phyloP scores from a whole-genome alignment of 805 yeast genomes.

The Isabelozyma pseudorhagii region DNA sequence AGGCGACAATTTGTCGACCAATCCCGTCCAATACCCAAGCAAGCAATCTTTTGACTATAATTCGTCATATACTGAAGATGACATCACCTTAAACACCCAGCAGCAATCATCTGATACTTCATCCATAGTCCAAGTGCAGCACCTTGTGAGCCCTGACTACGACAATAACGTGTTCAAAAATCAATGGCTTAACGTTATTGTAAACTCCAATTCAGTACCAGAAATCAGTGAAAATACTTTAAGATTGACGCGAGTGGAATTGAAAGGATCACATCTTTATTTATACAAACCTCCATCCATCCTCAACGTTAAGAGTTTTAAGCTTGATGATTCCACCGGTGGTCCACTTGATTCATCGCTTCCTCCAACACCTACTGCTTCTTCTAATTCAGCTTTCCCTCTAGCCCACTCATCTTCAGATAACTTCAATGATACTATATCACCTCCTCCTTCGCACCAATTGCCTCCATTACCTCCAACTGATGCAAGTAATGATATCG shows the following conservation, averaged over 20 bases:
- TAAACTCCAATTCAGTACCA: conserved; percentile 27
- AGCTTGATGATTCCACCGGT: neutral
- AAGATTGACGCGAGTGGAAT: conserved; percentile 58
- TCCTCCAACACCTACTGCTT: neutral
- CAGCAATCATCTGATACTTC: conserved; percentile 10
- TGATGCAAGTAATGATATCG: neutral
- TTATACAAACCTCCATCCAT: conserved; percentile 58
- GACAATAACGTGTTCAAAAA: conserved; percentile 28
- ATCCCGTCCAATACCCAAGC: neutral
- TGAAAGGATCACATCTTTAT: conserved; percentile 64
- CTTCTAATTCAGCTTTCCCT: neutral
- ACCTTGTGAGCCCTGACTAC: conserved; percentile 23
- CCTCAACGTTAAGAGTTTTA: conserved; percentile 36
- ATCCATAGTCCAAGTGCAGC: conserved; percentile 4
- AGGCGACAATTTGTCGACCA: neutral
- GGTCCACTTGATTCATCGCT: neutral
- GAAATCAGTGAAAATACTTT: conserved; percentile 34
- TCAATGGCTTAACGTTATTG: conserved; percentile 37
- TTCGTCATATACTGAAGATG: neutral
- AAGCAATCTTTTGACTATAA: conserved; percentile 1
- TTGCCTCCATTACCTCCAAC: neutral
- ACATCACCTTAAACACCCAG: neutral
- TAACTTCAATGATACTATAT: neutral
- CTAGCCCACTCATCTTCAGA: neutral
- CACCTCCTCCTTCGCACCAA: neutral